Conservation (phyloP, 371 early-diverging fungal genomes). For the Chytridiales sp. region DNA sequence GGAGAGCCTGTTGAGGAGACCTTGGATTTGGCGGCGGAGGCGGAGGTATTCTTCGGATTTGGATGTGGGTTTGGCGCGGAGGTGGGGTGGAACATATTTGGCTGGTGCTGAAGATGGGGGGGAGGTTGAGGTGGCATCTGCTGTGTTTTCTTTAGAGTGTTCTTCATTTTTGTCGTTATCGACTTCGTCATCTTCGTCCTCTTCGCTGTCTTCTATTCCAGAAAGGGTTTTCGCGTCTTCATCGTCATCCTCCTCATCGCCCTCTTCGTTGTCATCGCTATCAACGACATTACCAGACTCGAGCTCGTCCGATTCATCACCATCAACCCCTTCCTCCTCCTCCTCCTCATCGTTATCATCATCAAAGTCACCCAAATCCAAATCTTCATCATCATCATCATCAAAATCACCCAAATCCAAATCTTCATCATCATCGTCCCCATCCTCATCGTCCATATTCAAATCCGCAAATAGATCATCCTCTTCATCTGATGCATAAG, state of each 20-base stretch:
- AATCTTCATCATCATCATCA: background rate
- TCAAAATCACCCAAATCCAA: background rate
- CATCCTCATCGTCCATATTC: constrained; percentile 24
- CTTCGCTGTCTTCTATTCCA: constrained; percentile 4
- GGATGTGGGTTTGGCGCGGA: constrained; percentile 52
- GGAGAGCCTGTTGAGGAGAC: constrained; percentile 84
- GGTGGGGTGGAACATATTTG: constrained; percentile 91
- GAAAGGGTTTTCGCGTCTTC: constrained; percentile 13
- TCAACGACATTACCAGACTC: constrained; percentile 1
- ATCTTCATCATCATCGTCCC: constrained; percentile 15
- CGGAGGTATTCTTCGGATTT: constrained; percentile 52
- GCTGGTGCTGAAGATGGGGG: constrained; percentile 1
- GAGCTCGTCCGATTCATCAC: constrained; percentile 1
- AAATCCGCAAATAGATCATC: constrained; percentile 19
- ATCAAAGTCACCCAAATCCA: background rate
- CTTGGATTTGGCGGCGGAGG: constrained; percentile 78
- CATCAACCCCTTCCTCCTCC: constrained; percentile 3
- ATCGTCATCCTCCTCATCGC: background rate
- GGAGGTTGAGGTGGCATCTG: constrained; percentile 6
- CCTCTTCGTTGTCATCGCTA: constrained; percentile 15
- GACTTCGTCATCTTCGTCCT: background rate
- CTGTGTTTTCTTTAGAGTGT: background rate
- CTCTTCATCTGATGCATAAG: constrained; percentile 1
- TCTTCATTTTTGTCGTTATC: constrained; percentile 3
- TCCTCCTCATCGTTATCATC: constrained; percentile 5